Evolutionary conservation across 305 asterid genomes (phyloP).

Genomic region (Fraxinus albicans): DNA sequence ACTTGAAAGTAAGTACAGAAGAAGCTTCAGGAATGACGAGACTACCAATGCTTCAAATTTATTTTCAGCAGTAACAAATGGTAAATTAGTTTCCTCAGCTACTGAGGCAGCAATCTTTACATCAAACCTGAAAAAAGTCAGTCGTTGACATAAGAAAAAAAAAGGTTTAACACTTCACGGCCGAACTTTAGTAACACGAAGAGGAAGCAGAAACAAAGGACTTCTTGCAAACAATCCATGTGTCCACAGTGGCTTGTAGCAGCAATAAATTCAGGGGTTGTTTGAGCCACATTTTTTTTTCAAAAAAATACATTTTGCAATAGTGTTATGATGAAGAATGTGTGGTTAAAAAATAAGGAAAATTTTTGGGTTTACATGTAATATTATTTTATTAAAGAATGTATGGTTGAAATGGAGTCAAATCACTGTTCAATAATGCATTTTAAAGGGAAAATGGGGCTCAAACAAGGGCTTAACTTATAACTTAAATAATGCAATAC

Average conservation of each 20-base stretch:
- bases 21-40: constrained; percentile 31
- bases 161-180: not conserved
- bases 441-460: not conserved
- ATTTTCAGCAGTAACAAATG: constrained; percentile 97
- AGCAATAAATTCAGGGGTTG: constrained; percentile 18
- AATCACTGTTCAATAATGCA: not conserved
- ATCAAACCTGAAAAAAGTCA: constrained; percentile 62
- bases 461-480: not conserved
- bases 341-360: not conserved
- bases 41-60: constrained; percentile 92
- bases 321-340: not conserved
- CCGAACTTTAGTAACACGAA: not conserved
- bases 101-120: constrained; percentile 92
- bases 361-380: not conserved
- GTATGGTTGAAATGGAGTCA: not conserved
- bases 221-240: constrained; percentile 13
- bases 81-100: constrained; percentile 88
- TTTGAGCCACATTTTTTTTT: not conserved
- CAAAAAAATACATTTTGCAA: not conserved
- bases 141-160: not conserved
- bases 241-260: constrained; percentile 12
- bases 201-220: constrained; percentile 8
- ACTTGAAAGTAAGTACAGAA: constrained; percentile 15
- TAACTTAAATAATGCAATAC: constrained; percentile 21
- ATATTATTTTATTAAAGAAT: too few relatives aligned